Conservation (phyloP, 2,329 filamentous ascomycete species). For the Colletotrichum caudatum region DNA sequence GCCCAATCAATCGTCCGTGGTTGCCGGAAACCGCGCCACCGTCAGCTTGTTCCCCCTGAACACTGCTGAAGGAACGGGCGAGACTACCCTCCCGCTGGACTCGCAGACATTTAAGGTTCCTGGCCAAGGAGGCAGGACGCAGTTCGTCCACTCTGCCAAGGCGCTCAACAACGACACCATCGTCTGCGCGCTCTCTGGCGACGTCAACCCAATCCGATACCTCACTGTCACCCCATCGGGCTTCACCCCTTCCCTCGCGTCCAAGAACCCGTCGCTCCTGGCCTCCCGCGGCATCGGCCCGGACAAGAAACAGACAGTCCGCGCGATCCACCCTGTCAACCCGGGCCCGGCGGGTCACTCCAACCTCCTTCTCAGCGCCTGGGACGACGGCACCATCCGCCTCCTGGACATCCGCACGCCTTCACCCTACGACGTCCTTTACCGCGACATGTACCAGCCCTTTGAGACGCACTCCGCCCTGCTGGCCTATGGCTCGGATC, state of each 20-base stretch:
- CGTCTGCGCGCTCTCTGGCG: slow-evolving; percentile 59
- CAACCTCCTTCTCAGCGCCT: slow-evolving; percentile 62
- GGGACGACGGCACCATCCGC: slow-evolving; percentile 64
- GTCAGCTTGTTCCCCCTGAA: slow-evolving; percentile 41
- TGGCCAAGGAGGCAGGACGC: slow-evolving; percentile 43
- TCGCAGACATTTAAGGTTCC: slow-evolving; percentile 30
- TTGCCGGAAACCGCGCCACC: slow-evolving; percentile 39
- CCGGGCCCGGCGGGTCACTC: slow-evolving; percentile 47
- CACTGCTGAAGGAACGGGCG: slow-evolving; percentile 18
- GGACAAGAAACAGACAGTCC: slow-evolving; percentile 55
- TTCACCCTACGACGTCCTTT: slow-evolving; percentile 60
- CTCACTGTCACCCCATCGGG: slow-evolving; percentile 61
- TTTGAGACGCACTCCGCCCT: slow-evolving; percentile 60
- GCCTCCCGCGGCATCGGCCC: slow-evolving; percentile 45
- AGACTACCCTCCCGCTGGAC: slow-evolving; percentile 9
- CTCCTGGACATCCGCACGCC: slow-evolving; percentile 61
- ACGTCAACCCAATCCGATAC: slow-evolving; percentile 58
- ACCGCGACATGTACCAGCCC: slow-evolving; percentile 65
- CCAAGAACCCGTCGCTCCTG: slow-evolving; percentile 49
- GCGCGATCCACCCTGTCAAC: slow-evolving; percentile 61
- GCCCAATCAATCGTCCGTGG: slow-evolving; percentile 28
- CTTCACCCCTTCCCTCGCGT: slow-evolving; percentile 52
- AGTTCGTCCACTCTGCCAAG: slow-evolving; percentile 52
- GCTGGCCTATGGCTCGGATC: slow-evolving; percentile 62
- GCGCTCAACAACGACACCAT: slow-evolving; percentile 60